Base-by-base conservation (phyloP, 345 rosid genomes). In the Gossypium anomalum region DNA sequence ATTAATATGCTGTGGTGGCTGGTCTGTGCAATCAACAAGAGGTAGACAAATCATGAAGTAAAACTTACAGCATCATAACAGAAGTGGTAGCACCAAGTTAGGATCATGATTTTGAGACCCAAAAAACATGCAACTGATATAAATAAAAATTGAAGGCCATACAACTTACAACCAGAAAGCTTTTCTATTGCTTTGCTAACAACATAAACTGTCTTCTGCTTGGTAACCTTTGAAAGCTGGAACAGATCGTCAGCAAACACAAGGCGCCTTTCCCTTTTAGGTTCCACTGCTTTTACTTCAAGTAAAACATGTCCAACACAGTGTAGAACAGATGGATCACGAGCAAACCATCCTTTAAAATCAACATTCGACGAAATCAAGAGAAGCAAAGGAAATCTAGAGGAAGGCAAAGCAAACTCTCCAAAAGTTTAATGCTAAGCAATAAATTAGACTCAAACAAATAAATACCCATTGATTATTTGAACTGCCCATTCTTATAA, bases 221-320 rank as follows among this genome's bases (percentile, higher is more conserved):
- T 87, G 63, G 97, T 94, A 76, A 94, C 86, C 83, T 88, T 87
- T 72, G 88, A 88, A 77, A 94, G 89, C 84, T 88, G 90, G 69
- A 94, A 94, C 58, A 94, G 86, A 83, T 94, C 98, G 71, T 92
- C 97, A 8, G 97, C 92, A 76, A 90, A 90, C 69, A 92, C 71
- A 72, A 94, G 76, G 41, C 86, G 76, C 76, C 90, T 88, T 56
- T 76, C 73, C 77, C 89, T 90, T 77, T 77, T 87, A 55, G 91
- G 89, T 78, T 86, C 85, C 68, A 85, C 86, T 7, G 83, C 77
- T 71, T 89, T 90, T 65, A 90, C 79, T 69, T 88, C 85, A 20
- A 94, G 89, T 34, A 94, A 77, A 65, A 80, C 84, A 70, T 88
- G 88, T 61, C 93, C 98, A 80, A 92, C 92, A 52, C 77, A 84